Evolutionary conservation across 2,329 filamentous ascomycete genomes (phyloP), one percentile per base, ranked within the genome.

Genomic region (Colletotrichum navitas): DNA sequence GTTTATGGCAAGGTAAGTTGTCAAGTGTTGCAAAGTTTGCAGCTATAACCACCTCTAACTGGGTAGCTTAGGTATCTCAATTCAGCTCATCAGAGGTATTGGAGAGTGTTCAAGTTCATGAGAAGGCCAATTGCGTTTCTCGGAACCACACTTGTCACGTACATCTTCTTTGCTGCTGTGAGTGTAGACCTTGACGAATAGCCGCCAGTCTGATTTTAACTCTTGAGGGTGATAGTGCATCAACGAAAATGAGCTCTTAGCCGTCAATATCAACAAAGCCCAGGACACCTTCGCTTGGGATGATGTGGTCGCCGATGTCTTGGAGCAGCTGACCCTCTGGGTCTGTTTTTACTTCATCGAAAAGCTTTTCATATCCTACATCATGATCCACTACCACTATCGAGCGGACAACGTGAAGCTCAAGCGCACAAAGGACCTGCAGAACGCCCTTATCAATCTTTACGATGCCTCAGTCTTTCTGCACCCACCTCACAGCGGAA

Each of bases 351-450:
- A 79, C 72, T 63, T 77, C 5, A 26, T 77, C 32, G 76, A 78
- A 63, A 79, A 79, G 67, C 61, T 78, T 3, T n/a, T 75, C n/a
- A 77, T 79, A 39, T 71, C 76, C 24, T 79, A 79, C 64, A 72
- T 78, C 60, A 74, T 76, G 12, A 74, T 79, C 39, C 77, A 79
- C 64, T 79, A 77, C 47, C 77, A 79, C 63, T 76, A 75, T 43
- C 76, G 77, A 24, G 75, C 72, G 5, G 70, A 77, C 56, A 66
- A 76, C 16, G 68, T 51, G 24, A 74, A 65, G 14, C 51, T 72
- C 43, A n/a, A 24, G 10, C 52, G 47, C 16, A 68, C 66, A 26
- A 78, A 78, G 39, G 75, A 78, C 62, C 73, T 76, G 63, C 75
- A 78, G 32, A 78, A 78, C 43, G 75, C 77, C 6, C 72, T 78